phyloP scores from a whole-genome alignment of 805 yeast genomes.

The Saturnispora mendoncae region DNA sequence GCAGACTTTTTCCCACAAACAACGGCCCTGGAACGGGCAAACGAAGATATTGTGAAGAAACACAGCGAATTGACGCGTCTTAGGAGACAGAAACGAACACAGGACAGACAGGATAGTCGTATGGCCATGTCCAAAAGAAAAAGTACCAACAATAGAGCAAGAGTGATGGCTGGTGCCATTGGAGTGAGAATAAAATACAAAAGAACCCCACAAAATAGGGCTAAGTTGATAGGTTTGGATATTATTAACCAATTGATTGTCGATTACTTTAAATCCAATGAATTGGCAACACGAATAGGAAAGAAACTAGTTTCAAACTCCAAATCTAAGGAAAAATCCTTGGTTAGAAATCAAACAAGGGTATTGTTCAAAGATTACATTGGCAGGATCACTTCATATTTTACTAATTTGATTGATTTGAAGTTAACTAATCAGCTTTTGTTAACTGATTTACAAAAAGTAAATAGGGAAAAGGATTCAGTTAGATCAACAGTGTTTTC shows the following conservation, averaged over 20 bases:
- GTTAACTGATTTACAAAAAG: conserved; percentile 23
- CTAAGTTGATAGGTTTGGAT: conserved; percentile 27
- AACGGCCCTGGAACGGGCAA: background rate
- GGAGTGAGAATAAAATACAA: conserved; percentile 20
- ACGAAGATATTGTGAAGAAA: background rate
- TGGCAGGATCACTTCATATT: conserved; percentile 21
- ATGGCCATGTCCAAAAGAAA: conserved; percentile 10
- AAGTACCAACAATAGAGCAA: background rate
- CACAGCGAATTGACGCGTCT: conserved; percentile 3
- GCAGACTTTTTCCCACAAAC: background rate
- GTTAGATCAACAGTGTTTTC: conserved; percentile 25
- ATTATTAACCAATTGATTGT: conserved; percentile 25
- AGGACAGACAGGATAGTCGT: background rate
- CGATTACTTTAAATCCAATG: conserved; percentile 22
- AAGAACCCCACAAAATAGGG: conserved; percentile 23
- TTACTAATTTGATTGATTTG: conserved; percentile 29
- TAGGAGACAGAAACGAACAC: background rate
- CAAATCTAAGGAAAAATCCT: background rate
- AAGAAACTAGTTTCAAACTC: background rate
- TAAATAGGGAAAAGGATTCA: conserved; percentile 25
- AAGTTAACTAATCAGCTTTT: conserved; percentile 29
- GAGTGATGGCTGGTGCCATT: conserved; percentile 3
- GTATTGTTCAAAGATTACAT: conserved; percentile 20
- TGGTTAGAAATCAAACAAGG: background rate
- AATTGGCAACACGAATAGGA: conserved; percentile 12